Percentiles rank a stretch among this genome's conserved stretches.
Conservation (phyloP, 768 basidiomycete species). For the Postia placenta region DNA sequence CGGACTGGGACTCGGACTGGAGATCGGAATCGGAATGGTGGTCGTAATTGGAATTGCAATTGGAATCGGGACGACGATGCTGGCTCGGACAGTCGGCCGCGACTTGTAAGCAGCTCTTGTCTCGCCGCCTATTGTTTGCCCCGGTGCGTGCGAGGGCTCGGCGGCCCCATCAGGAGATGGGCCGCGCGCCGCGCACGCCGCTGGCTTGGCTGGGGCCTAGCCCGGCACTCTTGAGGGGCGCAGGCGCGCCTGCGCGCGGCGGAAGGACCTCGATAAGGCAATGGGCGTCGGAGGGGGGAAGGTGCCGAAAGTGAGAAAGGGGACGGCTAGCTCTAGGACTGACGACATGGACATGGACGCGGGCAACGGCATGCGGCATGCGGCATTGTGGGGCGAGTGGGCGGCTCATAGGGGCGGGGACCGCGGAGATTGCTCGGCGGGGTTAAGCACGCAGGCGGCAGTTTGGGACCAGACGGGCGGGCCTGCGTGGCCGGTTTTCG, state of each 20-base stretch:
- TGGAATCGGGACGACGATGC: too few relatives aligned
- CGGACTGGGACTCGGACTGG: too few relatives aligned
- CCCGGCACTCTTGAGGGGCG: not conserved
- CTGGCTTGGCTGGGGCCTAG: not conserved
- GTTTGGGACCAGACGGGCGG: not conserved
- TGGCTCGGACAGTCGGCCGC: not conserved
- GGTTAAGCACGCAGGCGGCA: not conserved
- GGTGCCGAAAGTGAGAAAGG: not conserved
- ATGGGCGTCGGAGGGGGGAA: not conserved
- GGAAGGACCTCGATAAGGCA: not conserved
- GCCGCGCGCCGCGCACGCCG: not conserved
- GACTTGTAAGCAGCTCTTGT: not conserved
- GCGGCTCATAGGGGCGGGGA: not conserved
- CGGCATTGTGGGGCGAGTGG: not conserved
- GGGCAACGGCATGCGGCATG: not conserved
- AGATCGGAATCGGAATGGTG: too few relatives aligned
- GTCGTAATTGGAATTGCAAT: too few relatives aligned
- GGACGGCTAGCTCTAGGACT: not conserved
- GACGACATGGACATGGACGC: not conserved
- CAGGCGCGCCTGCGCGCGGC: not conserved
- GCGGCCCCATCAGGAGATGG: not conserved
- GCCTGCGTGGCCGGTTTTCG: not conserved
- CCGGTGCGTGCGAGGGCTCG: not conserved
- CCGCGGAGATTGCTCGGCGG: not conserved
- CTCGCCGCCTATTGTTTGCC: not conserved